phyloP scores from a whole-genome alignment of 441 rosid genomes.

The Gossypium davidsonii region DNA sequence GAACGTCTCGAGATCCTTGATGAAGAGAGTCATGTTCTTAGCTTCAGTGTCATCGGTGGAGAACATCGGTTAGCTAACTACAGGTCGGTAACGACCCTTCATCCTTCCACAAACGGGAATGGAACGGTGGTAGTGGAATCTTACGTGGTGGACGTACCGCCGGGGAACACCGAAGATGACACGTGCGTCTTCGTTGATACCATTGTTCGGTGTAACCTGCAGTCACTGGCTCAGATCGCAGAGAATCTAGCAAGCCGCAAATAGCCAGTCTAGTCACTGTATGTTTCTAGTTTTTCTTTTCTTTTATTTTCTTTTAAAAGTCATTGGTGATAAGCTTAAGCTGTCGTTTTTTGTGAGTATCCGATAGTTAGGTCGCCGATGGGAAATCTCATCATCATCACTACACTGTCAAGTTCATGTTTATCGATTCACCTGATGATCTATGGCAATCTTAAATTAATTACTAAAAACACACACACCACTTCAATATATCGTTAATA shows the following conservation, averaged over 20 bases:
- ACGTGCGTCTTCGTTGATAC: slow-evolving; percentile 61
- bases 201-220: slow-evolving; percentile 64
- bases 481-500: neutral
- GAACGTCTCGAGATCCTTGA: slow-evolving; percentile 62
- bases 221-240: slow-evolving; percentile 53
- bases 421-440: neutral
- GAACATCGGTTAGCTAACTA: slow-evolving; percentile 63
- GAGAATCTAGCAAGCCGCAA: slow-evolving; percentile 37
- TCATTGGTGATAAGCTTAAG: slow-evolving; percentile 21
- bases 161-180: slow-evolving; percentile 60
- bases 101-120: slow-evolving; percentile 30
- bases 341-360: slow-evolving; percentile 38
- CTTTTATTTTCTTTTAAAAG: neutral
- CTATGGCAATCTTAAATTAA: neutral
- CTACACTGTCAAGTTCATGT: neutral
- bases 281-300: neutral
- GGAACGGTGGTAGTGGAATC: slow-evolving; percentile 57
- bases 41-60: slow-evolving; percentile 68
- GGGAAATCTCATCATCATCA: slow-evolving; percentile 4
- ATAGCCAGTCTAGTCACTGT: neutral
- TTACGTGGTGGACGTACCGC: slow-evolving; percentile 63
- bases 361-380: slow-evolving; percentile 25
- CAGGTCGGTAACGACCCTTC: slow-evolving; percentile 62
- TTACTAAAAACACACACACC: too few species aligned
- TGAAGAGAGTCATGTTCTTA: slow-evolving; percentile 55